Evolutionary conservation across 2,329 filamentous ascomycete genomes (phyloP), one percentile per base, ranked within the genome.

Genomic region (Westerdykella sp.): DNA sequence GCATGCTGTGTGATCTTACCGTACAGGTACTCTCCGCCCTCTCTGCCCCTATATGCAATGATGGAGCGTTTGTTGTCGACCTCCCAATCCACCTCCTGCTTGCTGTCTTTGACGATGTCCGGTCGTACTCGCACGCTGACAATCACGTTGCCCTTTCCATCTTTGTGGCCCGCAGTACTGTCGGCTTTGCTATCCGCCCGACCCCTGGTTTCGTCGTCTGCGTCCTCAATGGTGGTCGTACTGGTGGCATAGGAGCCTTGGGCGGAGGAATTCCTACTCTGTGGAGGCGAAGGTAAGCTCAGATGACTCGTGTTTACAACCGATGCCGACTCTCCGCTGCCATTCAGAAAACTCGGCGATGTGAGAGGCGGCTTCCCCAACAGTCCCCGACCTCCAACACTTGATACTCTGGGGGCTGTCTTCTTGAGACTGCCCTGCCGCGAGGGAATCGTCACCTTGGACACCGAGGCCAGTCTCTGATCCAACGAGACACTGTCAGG

Each of bases 91-190:
- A 83, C 80, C 47, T 93, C 86, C 6, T 79, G 71, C 45, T 79
- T 77, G 36, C 79, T 79, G 42, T 77, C 77, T 42, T 76, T 79
- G n/a, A 75, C 73, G 4, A 80, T 76, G 69, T 96, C 90, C 23
- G 93, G 93, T 25, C 93, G 80, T 34, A 97, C 90, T 61, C 93
- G 81, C 31, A 98, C 90, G 63, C 93, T 97, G 55, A 98, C 91
- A 48, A 97, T 69, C 12, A 98, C 91, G 60, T 98, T 98, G 40
- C 93, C 93, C 66, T 95, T 97, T 43, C 77, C 80, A 57, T 96
- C 89, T 56, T 80, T 82, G 16, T 41, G 45, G 16, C 44, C 40
- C 65, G 42, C 60, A 51, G 36, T 59, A 54, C 38, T 59, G 56
- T 15, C 54, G 15, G 41, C 32, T 14, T 40, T 43, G 45, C 65